phyloP scores from a whole-genome alignment of 2,329 filamentous ascomycete species.

The Botryotinia calthae region DNA sequence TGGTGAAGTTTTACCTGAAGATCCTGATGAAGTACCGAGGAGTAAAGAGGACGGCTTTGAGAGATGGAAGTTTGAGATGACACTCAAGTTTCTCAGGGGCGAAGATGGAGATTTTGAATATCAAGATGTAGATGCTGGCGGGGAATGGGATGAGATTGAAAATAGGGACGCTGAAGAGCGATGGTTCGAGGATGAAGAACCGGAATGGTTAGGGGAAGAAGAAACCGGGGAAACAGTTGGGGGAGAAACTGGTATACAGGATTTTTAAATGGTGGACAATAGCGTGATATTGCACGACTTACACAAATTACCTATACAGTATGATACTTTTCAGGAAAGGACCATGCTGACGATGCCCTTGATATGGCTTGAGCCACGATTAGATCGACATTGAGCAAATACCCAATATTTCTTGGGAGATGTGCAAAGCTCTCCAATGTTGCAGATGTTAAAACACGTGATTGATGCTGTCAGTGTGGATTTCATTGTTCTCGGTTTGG shows the following conservation, averaged over 20 bases:
- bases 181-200: slow-evolving; percentile 41
- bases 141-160: slow-evolving; percentile 38
- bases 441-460: not conserved
- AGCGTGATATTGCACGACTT: not conserved
- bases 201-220: slow-evolving; percentile 34
- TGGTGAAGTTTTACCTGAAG: slow-evolving; percentile 36
- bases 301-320: not conserved
- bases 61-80: slow-evolving; percentile 40
- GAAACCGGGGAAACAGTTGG: slow-evolving; percentile 23
- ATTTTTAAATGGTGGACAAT: slow-evolving; percentile 33
- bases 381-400: not conserved
- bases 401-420: not conserved
- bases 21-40: slow-evolving; percentile 36
- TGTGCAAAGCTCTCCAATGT: not conserved
- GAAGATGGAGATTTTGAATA: slow-evolving; percentile 41
- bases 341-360: too few relatives aligned
- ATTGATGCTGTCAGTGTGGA: not conserved
- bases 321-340: not conserved
- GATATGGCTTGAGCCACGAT: not conserved
- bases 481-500: not conserved
- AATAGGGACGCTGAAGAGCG: slow-evolving; percentile 37
- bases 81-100: slow-evolving; percentile 38
- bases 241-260: slow-evolving; percentile 40
- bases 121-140: slow-evolving; percentile 35
- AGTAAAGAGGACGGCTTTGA: slow-evolving; percentile 39